Base-by-base conservation (phyloP, 805 yeast species). In the Maudiozyma pseudohumilis region DNA sequence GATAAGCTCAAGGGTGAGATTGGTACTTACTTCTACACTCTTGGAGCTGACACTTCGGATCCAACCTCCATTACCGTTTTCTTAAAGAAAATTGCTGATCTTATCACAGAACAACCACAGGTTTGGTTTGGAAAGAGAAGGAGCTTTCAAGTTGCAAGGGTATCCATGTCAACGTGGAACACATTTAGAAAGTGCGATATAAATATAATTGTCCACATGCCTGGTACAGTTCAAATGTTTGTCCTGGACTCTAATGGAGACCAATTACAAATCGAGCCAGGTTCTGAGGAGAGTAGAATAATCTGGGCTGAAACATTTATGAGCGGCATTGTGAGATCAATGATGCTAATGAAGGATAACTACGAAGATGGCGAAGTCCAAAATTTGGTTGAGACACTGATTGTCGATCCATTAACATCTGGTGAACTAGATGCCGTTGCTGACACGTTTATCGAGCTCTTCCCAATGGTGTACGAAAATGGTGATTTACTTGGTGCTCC, bases 81-180 rank as follows among this genome's bases (percentile, higher is more conserved):
- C 40, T 61, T 82, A 40, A 82, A 80, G 53, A 70, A 75, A 6
- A 56, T 83, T 45, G 79, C 86, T 24, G 81, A 73, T 38, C 64
- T 77, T 26, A 75, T 83, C 22, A 58, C 70, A 19, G 75, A 72
- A 41, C 63, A 72, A 23, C 75, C 77, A 5, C 94, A 83, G 55
- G 63, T 72, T 32, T 83, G 94, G 94, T 83, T 81, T 62, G 87
- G 88, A 11, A 84, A 77, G 52, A 70, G 68, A 44, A 81, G 74
- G 50, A 69, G 69, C 42, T 82, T 76, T 71, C 77, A 74, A 48
- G 84, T 83, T 9, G 73, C 76, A n/a, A 74, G 78, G 51, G 75
- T 83, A 32, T 73, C 81, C 0, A 79, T 77, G 51, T 77, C 84
- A 34, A 62, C 77, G 10, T 80, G 74, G 63, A 80, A 80, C 54